These are phyloP conservation scores for Ganoderma meredithae DNA, from an alignment of 1,284 basidiomycete genomes.

Conservation along the genomic window DNA sequence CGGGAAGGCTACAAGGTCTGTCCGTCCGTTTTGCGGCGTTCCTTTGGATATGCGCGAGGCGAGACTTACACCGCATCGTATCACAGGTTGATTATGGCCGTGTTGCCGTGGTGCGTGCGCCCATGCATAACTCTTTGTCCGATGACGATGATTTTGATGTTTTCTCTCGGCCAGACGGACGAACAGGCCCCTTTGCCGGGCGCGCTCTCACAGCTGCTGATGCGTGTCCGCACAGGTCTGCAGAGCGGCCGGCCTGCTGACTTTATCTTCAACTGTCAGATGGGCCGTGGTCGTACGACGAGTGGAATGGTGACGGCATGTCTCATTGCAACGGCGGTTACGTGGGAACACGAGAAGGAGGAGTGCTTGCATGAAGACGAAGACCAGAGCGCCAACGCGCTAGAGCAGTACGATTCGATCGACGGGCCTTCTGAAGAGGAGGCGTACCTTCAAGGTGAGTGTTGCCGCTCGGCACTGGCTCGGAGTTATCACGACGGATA, in stretches of 20 bases:
- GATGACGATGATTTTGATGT: conserved; percentile 14
- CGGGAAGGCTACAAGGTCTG: conserved; percentile 81
- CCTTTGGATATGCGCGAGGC: background rate
- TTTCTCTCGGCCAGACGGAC: conserved; percentile 73
- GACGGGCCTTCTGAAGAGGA: conserved; percentile 86
- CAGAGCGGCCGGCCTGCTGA: conserved; percentile 68
- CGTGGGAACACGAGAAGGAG: conserved; percentile 58
- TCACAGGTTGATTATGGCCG: conserved; percentile 86
- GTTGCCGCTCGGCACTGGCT: background rate
- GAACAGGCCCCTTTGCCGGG: conserved; percentile 94
- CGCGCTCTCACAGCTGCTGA: conserved; percentile 81
- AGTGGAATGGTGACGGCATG: conserved; percentile 95
- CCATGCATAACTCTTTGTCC: background rate
- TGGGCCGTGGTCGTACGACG: conserved; percentile 84
- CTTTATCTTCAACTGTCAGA: conserved; percentile 90
- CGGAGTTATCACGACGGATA: background rate
- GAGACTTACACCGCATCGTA: conserved; percentile 12
- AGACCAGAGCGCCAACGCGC: conserved; percentile 41
- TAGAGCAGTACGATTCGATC: conserved; percentile 66
- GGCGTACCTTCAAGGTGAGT: conserved; percentile 83
- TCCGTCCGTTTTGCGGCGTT: conserved; percentile 11
- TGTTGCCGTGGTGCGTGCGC: conserved; percentile 77
- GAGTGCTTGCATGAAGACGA: conserved; percentile 44
- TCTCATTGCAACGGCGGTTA: conserved; percentile 82
- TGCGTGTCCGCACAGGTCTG: conserved; percentile 69